phyloP scores from a whole-genome alignment of 2,329 filamentous ascomycete species.

The Sarocladium kiliense region DNA sequence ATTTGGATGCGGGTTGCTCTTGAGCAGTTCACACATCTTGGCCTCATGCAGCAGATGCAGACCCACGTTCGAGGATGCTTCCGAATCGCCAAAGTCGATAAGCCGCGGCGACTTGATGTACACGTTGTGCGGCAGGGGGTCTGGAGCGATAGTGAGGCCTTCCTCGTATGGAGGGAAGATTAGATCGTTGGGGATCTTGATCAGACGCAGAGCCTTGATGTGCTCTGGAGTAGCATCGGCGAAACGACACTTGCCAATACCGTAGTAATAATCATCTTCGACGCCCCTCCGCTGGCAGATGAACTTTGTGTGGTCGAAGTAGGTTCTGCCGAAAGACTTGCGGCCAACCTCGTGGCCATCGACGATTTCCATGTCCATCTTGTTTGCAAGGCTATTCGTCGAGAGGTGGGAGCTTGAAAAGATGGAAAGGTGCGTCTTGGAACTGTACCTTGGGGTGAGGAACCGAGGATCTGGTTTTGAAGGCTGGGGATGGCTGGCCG shows the following conservation, averaged over 20 bases:
- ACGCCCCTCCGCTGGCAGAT: conserved; percentile 4
- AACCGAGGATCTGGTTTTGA: neutral
- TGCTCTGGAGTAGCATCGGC: neutral
- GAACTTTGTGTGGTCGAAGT: conserved; percentile 8
- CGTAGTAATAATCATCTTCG: conserved; percentile 6
- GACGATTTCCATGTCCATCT: conserved; percentile 4
- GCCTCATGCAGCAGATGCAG: neutral
- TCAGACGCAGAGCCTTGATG: neutral
- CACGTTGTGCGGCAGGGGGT: conserved; percentile 6
- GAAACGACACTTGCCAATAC: neutral
- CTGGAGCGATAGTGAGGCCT: neutral
- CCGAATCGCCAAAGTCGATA: conserved; percentile 1
- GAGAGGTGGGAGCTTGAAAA: too few relatives aligned
- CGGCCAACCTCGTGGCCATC: neutral
- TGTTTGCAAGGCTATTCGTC: neutral
- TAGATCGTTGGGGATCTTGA: conserved; percentile 4
- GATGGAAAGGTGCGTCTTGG: too few relatives aligned
- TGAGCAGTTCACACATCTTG: conserved; percentile 1
- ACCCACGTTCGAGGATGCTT: neutral
- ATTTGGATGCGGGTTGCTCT: neutral
- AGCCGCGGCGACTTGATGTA: conserved; percentile 4
- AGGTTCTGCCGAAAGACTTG: neutral
- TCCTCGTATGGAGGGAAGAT: conserved; percentile 2
- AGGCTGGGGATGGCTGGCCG: neutral
- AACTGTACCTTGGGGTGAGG: too few relatives aligned